Evolutionary conservation across 2,329 filamentous ascomycete species (phyloP).

Genomic region (Penicillium freii): DNA sequence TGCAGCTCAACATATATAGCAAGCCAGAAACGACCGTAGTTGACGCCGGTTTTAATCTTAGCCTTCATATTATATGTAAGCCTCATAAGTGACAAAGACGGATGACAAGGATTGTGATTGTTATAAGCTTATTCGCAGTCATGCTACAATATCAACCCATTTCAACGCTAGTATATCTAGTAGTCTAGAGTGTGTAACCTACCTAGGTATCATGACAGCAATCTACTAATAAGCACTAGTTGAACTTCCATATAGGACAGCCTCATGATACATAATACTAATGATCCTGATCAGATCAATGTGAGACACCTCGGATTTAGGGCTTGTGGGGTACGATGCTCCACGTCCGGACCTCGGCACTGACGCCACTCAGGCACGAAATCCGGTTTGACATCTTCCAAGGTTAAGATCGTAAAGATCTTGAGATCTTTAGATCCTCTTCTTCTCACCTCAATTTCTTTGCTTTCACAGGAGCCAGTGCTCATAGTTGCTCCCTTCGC

Average conservation of each 20-base stretch:
- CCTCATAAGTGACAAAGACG: background rate
- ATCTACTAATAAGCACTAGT: background rate
- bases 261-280: background rate
- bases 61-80: background rate
- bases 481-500: background rate
- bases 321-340: background rate
- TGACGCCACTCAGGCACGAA: constrained; percentile 11
- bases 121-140: background rate
- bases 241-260: background rate
- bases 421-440: background rate
- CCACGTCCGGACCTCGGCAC: constrained; percentile 18
- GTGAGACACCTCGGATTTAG: background rate
- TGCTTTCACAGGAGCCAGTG: background rate
- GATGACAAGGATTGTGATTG: background rate
- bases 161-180: no score
- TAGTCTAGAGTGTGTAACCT: no score
- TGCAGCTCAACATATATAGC: background rate
- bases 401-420: background rate
- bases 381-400: constrained; percentile 16
- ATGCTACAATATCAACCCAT: background rate
- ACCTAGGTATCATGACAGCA: background rate
- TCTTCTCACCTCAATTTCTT: background rate
- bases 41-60: background rate
- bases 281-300: background rate
- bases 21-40: background rate